Evolutionary conservation across 2,329 filamentous ascomycete species (phyloP), one percentile per base, ranked within the genome.

Genomic region (Aspergillus sp.): DNA sequence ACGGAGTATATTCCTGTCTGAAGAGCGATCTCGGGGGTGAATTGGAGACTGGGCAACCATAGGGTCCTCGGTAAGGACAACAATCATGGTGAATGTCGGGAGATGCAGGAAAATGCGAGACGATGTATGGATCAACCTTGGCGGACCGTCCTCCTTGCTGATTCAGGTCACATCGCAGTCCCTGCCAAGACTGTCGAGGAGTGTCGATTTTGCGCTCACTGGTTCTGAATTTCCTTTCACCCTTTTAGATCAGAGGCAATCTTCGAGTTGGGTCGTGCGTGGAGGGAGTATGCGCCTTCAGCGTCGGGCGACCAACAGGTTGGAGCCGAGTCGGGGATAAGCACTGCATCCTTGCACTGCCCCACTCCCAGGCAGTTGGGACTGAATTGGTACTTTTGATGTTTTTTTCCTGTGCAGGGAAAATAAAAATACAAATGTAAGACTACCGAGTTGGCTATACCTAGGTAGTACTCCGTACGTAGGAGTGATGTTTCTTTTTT

Each of bases 331-430:
- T 57, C 48, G 52, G 54, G 59, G 59, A 62, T 65, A 67, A 65
- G 64, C 65, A 67, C 58, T 59, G 56, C 47, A 66, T 62, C 58
- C 56, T 59, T 58, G 60, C 44, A 51, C 40, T 47, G 56, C 60
- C 62, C 65, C 65, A 68, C 65, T 42, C 20, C 52, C 52, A 54
- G 47, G 52, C 50, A 59, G 17, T 52, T 42, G 58, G 58, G 45
- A 38, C 35, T 38, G 6, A 17, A n/a, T 22, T 4, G 16, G 38
- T 42, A 42, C 38, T 42, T 42, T 42, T 22, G n/a, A 22, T 22
- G 20, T 5, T 22, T 4, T 22, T 22, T 22, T n/a, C n/a, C 20
- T 22, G 20, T 22, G n/a, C n/a, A 22, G 20, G 20, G 6, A 22
- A 6, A 22, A 2, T 22, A 22, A 22, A 6, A 22, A 2, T 22